These are phyloP conservation scores for Brachypodium distachyon DNA, from an alignment of 202 grass and related monocot species.

Conservation along the genomic window DNA sequence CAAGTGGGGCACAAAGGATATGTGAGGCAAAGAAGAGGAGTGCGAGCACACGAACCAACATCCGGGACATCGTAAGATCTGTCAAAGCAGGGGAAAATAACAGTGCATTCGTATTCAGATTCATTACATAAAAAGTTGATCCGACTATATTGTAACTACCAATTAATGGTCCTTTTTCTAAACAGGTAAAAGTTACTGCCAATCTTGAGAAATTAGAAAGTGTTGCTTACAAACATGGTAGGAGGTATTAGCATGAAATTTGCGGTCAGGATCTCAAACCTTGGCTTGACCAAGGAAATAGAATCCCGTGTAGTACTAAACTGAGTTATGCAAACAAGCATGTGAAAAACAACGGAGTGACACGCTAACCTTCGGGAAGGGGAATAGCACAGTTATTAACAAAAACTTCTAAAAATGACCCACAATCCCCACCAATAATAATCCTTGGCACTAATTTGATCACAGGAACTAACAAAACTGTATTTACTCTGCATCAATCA, in stretches of 20 bases:
- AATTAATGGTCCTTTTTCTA: background rate
- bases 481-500: background rate
- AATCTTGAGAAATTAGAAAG: background rate
- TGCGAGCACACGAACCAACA: background rate
- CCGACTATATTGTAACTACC: background rate
- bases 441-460: background rate
- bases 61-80: background rate
- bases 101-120: background rate
- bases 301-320: background rate
- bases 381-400: background rate
- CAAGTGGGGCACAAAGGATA: background rate
- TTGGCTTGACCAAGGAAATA: background rate
- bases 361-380: background rate
- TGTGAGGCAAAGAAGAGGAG: background rate
- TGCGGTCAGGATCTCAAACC: background rate
- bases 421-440: background rate
- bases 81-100: background rate
- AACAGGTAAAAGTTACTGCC: background rate
- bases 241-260: background rate
- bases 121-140: background rate
- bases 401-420: background rate
- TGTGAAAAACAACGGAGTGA: background rate
- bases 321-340: background rate
- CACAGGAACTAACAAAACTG: background rate
- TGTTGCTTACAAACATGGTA: background rate